Evolutionary conservation across 2,329 filamentous ascomycete genomes (phyloP).

Genomic region (Reticulascus tulasneorum): DNA sequence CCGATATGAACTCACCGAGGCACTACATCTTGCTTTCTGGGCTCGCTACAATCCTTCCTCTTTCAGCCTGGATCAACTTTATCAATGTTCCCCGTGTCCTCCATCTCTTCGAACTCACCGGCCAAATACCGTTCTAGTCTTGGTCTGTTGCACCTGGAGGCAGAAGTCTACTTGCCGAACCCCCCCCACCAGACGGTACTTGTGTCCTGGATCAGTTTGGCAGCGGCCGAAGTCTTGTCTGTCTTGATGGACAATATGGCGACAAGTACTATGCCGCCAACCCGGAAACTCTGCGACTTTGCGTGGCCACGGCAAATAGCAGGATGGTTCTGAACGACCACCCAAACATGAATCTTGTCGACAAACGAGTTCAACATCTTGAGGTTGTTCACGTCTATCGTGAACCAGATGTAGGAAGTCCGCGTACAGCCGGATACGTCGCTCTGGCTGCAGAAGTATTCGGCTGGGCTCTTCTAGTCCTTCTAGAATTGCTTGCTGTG

Average conservation of each 20-base stretch:
- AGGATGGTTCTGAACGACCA: not conserved
- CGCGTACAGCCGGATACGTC: too few relatives aligned
- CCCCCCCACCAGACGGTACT: not conserved
- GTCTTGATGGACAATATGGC: not conserved
- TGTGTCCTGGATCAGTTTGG: not conserved
- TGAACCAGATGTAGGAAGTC: too few relatives aligned
- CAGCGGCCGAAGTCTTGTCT: not conserved
- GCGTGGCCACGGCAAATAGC: not conserved
- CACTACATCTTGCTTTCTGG: too few relatives aligned
- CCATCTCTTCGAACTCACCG: not conserved
- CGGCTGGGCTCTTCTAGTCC: not conserved
- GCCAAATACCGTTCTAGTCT: not conserved
- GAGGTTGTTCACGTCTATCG: not conserved
- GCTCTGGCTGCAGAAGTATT: too few relatives aligned
- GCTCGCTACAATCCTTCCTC: too few relatives aligned
- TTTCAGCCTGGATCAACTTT: not conserved
- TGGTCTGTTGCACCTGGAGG: not conserved
- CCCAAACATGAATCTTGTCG: not conserved
- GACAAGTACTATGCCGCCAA: not conserved
- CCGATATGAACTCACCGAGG: too few relatives aligned
- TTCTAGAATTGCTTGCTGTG: not conserved
- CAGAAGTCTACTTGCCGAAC: not conserved
- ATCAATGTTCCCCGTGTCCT: not conserved
- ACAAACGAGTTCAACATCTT: not conserved
- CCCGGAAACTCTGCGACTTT: not conserved